phyloP scores from a whole-genome alignment of 2,329 filamentous ascomycete genomes.

The Stemphylium beticola region DNA sequence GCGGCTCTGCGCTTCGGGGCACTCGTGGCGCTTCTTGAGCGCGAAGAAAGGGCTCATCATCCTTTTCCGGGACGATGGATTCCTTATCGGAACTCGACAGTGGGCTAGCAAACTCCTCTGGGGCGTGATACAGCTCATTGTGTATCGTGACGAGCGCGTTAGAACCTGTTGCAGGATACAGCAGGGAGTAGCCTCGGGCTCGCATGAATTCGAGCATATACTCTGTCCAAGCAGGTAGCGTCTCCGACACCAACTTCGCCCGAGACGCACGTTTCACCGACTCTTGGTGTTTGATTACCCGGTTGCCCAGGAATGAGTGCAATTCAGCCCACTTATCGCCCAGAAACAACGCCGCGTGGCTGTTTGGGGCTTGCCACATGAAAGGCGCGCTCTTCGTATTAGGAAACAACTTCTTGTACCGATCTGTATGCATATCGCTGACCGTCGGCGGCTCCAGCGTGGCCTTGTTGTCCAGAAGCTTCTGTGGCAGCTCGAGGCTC shows the following conservation, averaged over 20 bases:
- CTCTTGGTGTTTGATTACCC: constrained; percentile 54
- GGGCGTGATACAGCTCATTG: constrained; percentile 72
- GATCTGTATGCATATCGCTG: constrained; percentile 46
- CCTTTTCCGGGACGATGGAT: constrained; percentile 11
- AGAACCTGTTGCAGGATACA: constrained; percentile 71
- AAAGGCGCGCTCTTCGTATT: constrained; percentile 63
- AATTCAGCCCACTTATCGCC: constrained; percentile 87
- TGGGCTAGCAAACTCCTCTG: constrained; percentile 66
- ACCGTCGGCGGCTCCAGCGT: constrained; percentile 58
- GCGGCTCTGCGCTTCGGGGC: constrained; percentile 41
- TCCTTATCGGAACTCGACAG: not conserved
- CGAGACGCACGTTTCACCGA: constrained; percentile 30
- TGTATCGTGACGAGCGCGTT: constrained; percentile 74
- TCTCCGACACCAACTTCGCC: constrained; percentile 63
- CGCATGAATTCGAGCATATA: constrained; percentile 78
- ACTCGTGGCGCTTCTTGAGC: constrained; percentile 44
- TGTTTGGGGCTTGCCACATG: constrained; percentile 84
- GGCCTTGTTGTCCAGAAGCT: constrained; percentile 66
- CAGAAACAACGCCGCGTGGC: constrained; percentile 80
- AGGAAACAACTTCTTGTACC: constrained; percentile 33
- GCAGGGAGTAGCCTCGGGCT: constrained; percentile 75
- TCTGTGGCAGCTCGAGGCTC: constrained; percentile 75
- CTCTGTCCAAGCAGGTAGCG: constrained; percentile 78
- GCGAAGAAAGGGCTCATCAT: constrained; percentile 47
- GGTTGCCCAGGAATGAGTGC: constrained; percentile 75